Base-by-base conservation (phyloP, 208 protist species). In the Leishmania lainsoni region DNA sequence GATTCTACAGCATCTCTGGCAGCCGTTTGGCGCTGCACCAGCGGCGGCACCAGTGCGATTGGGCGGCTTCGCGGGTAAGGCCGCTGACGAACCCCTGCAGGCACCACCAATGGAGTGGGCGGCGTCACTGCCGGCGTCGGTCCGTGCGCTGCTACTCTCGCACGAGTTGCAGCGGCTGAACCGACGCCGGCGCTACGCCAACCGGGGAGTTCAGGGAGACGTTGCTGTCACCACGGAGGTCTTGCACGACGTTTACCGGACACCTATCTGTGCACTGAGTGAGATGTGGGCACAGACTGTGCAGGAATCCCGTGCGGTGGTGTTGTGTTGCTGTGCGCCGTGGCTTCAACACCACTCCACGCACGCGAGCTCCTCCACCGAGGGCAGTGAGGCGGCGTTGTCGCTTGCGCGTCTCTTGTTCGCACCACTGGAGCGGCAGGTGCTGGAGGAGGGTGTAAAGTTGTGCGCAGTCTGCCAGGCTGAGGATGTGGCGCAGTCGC, bases 1-100 rank as follows among this genome's bases (percentile, higher is more conserved):
- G 3, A 85, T 85, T 58, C 32, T 85, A 51, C 58, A 58, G 16
- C 81, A 85, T 32, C 48, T 85, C 5, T 85, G 76, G 77, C 16
- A 61, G 16, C 54, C 81, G 5, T 84, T 80, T 42, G 10, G 10
- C 32, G 74, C 48, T 14, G 52, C 72, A 16, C 51, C 26, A 4
- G 29, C 22, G 71, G 71, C 39, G 29, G 2, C 66, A 12, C 39
- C 9, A 49, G 17, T 26, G 26, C 26, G 3, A 9, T 52, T 3
- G 42, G 69, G 4, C 26, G 20, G 6, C 32, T 52, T 29, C 1
- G 69, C 14, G 22, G 2, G 8, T 22, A 26, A 35, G n/a, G 6
- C 22, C 10, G 42, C 39, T 73, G 69, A 73, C 5, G 69, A 35
- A 1, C 45, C 42, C 42, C 26, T 73, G 42, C n/a, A 10, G 51